Base-by-base conservation (phyloP, 345 rosid species). In the Erucastrum elatum region DNA sequence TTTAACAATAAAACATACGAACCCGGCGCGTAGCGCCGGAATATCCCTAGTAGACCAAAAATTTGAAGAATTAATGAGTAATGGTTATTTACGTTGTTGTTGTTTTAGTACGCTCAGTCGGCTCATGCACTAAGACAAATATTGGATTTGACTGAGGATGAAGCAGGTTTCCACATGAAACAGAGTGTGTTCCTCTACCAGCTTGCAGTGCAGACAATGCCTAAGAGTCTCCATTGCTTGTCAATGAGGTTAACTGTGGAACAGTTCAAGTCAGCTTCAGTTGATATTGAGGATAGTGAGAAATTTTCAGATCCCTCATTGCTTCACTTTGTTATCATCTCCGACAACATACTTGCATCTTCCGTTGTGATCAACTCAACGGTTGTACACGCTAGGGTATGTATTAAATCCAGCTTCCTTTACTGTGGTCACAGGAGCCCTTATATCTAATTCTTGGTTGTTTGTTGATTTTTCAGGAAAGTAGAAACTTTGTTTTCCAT, bases 181-280 rank as follows among this genome's bases (percentile, higher is more conserved):
- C 94, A 87, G 86, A 86, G 90, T 83, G 89, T 89, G 79, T 89
- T 84, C 84, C 89, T 90, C 64, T 88, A 89, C 82, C 96, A 90
- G 82, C 88, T 93, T 64, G 97, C 95, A 30, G 90, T 93, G 44
- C 98, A 96, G 80, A 95, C 96, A 60, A 90, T 90, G 84, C 98
- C 98, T 13, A 96, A 90, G 88, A 88, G 97, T 86, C 97, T 87
- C 66, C 97, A 93, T 85, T 93, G 98, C 87, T 86, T 91, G 77
- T 92, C 93, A 77, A 87, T 93, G 89, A 90, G 88, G 76, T 82
- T 96, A 80, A 93, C 98, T 11, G 90, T 90, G 66, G 97, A 91
- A 69, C 88, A 90, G 87, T 96, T 91, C 84, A 85, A 84, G 86
- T 87, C 90, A 13, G 56, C 63, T 66, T 79, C 85, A 55, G 77